These are phyloP conservation scores for Emergomyces orientalis DNA, from an alignment of 2,329 filamentous ascomycete species.

Conservation along the genomic window DNA sequence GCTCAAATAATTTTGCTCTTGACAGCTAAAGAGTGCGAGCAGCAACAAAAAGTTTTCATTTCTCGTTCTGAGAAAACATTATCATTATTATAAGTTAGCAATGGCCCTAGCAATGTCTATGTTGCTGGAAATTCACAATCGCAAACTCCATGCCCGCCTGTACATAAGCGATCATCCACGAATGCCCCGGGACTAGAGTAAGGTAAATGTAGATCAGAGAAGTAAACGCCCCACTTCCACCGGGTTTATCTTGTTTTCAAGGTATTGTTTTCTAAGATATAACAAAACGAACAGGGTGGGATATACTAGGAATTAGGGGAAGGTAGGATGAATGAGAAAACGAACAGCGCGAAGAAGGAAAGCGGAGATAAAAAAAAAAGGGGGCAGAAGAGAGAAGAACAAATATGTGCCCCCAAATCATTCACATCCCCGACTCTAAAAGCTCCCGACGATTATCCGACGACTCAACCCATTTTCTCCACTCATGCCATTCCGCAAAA, in stretches of 20 bases:
- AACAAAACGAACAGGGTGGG: neutral
- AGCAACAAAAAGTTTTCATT: neutral
- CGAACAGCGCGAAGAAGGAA: neutral
- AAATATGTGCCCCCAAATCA: neutral
- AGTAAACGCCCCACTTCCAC: neutral
- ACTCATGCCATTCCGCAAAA: constrained; percentile 68
- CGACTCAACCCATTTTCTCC: constrained; percentile 59
- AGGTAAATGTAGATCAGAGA: neutral
- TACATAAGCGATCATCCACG: neutral
- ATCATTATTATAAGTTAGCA: neutral
- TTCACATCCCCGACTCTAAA: constrained; percentile 8
- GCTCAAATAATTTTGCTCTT: neutral
- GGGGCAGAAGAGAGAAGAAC: neutral
- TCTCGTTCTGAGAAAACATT: neutral
- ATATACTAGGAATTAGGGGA: neutral
- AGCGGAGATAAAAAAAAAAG: neutral
- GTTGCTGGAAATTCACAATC: neutral
- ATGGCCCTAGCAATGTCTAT: neutral
- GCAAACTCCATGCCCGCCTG: no score
- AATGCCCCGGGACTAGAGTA: neutral
- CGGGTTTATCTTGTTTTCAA: neutral
- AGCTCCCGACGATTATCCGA: constrained; percentile 6
- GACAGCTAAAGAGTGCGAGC: neutral
- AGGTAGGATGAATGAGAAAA: neutral
- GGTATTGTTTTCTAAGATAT: neutral